Evolutionary conservation across 495 filamentous ascomycete genomes (phyloP).

Genomic region (Pseudomonodictys pantanalensis): DNA sequence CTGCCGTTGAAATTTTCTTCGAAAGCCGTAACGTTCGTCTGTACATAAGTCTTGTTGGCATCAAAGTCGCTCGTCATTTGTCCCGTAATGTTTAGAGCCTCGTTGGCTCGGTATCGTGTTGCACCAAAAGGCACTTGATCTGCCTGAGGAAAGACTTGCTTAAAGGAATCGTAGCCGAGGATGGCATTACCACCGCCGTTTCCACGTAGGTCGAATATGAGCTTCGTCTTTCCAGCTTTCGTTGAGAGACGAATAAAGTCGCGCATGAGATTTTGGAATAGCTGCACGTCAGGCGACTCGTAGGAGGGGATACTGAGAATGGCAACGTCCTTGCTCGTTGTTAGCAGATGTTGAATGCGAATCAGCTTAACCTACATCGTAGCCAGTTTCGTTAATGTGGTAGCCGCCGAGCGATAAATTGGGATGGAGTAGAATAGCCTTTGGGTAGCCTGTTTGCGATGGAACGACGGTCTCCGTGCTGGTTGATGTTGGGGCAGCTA

Average conservation of each 20-base stretch:
- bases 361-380: conserved; percentile 6
- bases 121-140: conserved; percentile 24
- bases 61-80: conserved; percentile 20
- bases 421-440: conserved; percentile 17
- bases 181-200: conserved; percentile 30
- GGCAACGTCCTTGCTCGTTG: conserved; percentile 18
- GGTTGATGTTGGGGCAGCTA: background rate
- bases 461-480: background rate
- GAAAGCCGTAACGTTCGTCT: conserved; percentile 15
- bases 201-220: conserved; percentile 28
- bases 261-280: conserved; percentile 27
- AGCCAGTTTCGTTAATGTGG: conserved; percentile 22
- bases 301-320: conserved; percentile 30
- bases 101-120: conserved; percentile 25
- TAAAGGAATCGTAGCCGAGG: conserved; percentile 31
- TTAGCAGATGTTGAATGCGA: background rate
- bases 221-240: conserved; percentile 14
- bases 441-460: conserved; percentile 23
- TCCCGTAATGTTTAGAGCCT: conserved; percentile 13
- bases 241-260: conserved; percentile 23
- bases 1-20: conserved; percentile 10
- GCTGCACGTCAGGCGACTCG: conserved; percentile 12
- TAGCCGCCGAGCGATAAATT: conserved; percentile 25
- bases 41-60: conserved; percentile 11
- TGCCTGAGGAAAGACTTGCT: conserved; percentile 27